Conservation (phyloP, 2,329 filamentous ascomycete genomes). For the Ascosphaera apis region DNA sequence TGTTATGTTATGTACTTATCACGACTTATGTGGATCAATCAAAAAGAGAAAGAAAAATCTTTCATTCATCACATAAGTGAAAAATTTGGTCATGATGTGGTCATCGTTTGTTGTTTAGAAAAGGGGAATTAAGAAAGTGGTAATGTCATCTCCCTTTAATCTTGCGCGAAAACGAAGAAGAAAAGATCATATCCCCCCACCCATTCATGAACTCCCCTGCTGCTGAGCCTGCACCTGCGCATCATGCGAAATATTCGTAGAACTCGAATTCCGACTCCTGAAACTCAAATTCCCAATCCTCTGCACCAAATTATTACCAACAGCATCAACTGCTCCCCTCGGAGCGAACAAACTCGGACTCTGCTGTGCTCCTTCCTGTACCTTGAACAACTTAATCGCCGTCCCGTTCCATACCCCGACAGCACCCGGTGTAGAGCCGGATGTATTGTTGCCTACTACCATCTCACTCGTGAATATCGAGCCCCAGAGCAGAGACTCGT, state of each 20-base stretch:
- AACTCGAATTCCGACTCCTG: constrained; percentile 28
- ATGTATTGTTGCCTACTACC: constrained; percentile 30
- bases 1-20: too few species aligned
- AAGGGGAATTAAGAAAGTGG: too few species aligned
- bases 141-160: too few species aligned
- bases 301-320: constrained; percentile 72
- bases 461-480: constrained; percentile 82
- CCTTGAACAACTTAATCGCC: constrained; percentile 63
- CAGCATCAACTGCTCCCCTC: constrained; percentile 74
- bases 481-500: constrained; percentile 82
- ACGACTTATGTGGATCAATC: too few species aligned
- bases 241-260: constrained; percentile 14
- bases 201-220: constrained; percentile 13
- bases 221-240: constrained; percentile 10
- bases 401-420: constrained; percentile 92
- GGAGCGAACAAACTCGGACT: constrained; percentile 67
- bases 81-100: too few species aligned
- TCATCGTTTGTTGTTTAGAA: too few species aligned
- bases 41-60: too few species aligned
- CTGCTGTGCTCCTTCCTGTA: constrained; percentile 60
- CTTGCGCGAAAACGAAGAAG: background rate
- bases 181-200: constrained; percentile 13
- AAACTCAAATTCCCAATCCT: constrained; percentile 66
- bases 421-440: constrained; percentile 44
- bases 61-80: too few species aligned